Evolutionary conservation across 257 asterid species (phyloP).

Genomic region (Mentha longifolia): DNA sequence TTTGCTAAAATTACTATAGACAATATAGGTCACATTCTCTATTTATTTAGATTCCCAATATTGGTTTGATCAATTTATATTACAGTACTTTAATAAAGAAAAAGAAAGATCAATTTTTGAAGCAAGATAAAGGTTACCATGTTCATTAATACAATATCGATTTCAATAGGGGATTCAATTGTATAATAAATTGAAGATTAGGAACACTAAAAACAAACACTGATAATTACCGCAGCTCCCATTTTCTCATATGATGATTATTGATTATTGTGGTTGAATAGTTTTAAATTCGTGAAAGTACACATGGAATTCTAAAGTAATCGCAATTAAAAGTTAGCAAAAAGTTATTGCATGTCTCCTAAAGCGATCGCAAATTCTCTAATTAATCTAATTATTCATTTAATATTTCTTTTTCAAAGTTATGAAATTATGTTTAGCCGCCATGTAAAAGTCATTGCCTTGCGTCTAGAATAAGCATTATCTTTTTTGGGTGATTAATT

Average conservation of each 20-base stretch:
- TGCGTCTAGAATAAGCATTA: constrained; percentile 13
- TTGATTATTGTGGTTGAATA: constrained; percentile 2
- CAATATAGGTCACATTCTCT: too few species aligned
- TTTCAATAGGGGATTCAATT: too few species aligned
- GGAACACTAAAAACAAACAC: not conserved
- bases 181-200: too few species aligned
- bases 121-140: too few species aligned
- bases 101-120: too few species aligned
- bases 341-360: constrained; percentile 18
- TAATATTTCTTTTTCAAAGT: not conserved
- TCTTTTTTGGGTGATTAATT: too few species aligned
- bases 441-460: not conserved
- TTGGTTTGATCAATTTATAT: too few species aligned
- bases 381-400: constrained; percentile 3
- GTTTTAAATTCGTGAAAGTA: constrained; percentile 22
- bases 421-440: not conserved
- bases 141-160: too few species aligned
- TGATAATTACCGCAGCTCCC: not conserved
- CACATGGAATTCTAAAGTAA: constrained; percentile 13
- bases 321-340: constrained; percentile 18
- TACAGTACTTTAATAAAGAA: too few species aligned
- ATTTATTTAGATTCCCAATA: too few species aligned
- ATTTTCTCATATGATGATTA: not conserved
- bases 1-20: too few species aligned
- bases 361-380: constrained; percentile 30